Base-by-base conservation (phyloP, 2,329 filamentous ascomycete genomes). In the Penicillium sp. region DNA sequence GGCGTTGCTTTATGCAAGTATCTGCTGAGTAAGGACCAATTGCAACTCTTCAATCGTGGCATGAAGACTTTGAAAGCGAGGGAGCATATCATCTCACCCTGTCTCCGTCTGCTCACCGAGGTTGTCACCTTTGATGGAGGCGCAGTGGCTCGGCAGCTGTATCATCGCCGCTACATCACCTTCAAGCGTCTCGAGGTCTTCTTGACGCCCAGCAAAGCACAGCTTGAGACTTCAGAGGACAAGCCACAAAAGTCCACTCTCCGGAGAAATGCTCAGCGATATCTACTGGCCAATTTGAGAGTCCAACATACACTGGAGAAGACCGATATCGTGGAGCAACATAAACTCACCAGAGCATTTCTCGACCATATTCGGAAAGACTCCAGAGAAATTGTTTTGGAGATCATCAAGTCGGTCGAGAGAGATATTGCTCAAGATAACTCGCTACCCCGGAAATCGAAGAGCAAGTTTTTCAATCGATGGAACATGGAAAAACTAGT, bases 81-180 rank as follows among this genome's bases (percentile, higher is more conserved):
- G 59, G 88, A 89, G 26, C 88, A 87, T 64, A 73, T 97, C 43
- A 90, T 96, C 45, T 93, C 88, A 2, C 91, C 93, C 1, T 90
- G 86, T 16, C 70, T 98, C 43, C 82, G 91, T 41, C 71, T 98
- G 36, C 76, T 98, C 44, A 86, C 84, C 36, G 91, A 98, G 67
- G 77, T 90, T n/a, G 80, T 87, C 11, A 81, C 76, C 39, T 85
- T 95, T 49, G 90, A 97, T 64, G 89, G 89, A 11, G 94, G 93
- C 10, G 79, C 81, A 28, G 76, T 89, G 39, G 87, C 90, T 18
- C 83, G 80, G 51, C 76, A 83, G 31, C 75, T 96, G 21, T 94
- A 94, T 62, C 77, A 84, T 36, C 82, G 83, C 20, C 79, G 88
- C 52, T 82, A 87, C 54, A 83, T 81, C 43, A 93, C 87, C 0